phyloP scores from a whole-genome alignment of 1,139 yeast genomes.

The Diutina catenulata region DNA sequence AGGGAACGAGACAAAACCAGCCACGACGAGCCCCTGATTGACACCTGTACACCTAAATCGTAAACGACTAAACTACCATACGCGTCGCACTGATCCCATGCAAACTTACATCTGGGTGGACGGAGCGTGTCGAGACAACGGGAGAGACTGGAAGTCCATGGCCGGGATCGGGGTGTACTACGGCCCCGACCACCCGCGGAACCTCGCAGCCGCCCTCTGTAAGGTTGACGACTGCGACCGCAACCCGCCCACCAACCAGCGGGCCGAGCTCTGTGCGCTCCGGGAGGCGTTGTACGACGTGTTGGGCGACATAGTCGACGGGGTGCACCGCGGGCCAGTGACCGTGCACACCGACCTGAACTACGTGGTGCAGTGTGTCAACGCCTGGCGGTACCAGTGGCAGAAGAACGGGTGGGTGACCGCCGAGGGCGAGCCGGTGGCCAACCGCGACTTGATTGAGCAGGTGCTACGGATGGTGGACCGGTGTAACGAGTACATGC shows the following conservation, averaged over 20 bases:
- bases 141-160: not conserved
- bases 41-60: too few relatives aligned
- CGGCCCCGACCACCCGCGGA: not conserved
- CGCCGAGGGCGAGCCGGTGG: not conserved
- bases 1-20: too few relatives aligned
- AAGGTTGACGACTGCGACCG: not conserved
- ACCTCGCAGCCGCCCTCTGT: not conserved
- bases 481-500: too few relatives aligned
- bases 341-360: not conserved
- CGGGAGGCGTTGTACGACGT: not conserved
- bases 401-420: not conserved
- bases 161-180: conserved; percentile 1
- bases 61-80: too few relatives aligned
- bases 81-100: too few relatives aligned
- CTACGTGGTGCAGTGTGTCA: not conserved
- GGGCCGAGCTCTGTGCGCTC: conserved; percentile 3
- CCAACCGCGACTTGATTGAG: conserved; percentile 1
- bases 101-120: too few relatives aligned
- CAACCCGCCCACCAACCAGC: not conserved
- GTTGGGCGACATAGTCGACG: not conserved
- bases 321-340: not conserved
- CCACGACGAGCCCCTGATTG: too few relatives aligned
- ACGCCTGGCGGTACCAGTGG: not conserved
- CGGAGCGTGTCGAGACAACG: conserved; percentile 4
- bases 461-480: too few relatives aligned